Evolutionary conservation across 495 filamentous ascomycete species (phyloP).

Genomic region (Echria macrotheca): DNA sequence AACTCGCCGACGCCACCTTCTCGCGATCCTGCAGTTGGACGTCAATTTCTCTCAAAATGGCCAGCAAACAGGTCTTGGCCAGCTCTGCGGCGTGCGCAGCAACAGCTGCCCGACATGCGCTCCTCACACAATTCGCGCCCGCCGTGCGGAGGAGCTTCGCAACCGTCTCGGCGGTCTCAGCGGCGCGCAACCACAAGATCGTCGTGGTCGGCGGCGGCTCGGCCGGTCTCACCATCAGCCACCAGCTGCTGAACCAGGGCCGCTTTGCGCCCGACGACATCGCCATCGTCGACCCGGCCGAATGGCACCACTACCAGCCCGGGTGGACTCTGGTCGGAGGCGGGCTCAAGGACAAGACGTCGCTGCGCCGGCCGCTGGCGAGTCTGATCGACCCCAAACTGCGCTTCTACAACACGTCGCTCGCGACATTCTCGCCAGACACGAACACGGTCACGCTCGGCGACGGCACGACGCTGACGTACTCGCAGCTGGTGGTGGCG

Average conservation of each 20-base stretch:
- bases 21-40: no score
- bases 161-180: constrained; percentile 18
- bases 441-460: constrained; percentile 54
- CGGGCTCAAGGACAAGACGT: constrained; percentile 54
- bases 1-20: no score
- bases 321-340: constrained; percentile 66
- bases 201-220: constrained; percentile 60
- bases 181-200: constrained; percentile 46
- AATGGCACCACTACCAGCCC: constrained; percentile 65
- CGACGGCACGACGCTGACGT: constrained; percentile 53
- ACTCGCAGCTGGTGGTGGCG: constrained; percentile 60
- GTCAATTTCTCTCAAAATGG: no score
- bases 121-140: not conserved
- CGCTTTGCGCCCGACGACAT: constrained; percentile 56
- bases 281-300: constrained; percentile 59
- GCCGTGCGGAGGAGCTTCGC: constrained; percentile 19
- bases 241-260: constrained; percentile 55
- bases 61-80: not conserved
- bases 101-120: not conserved
- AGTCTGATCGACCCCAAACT: constrained; percentile 54
- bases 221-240: constrained; percentile 56
- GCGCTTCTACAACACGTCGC: constrained; percentile 55
- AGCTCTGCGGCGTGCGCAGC: not conserved
- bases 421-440: constrained; percentile 47
- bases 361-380: constrained; percentile 47